Evolutionary conservation across 2,329 filamentous ascomycete species (phyloP), one percentile per base, ranked within the genome.

Genomic region (Cyphellophora attinorum): DNA sequence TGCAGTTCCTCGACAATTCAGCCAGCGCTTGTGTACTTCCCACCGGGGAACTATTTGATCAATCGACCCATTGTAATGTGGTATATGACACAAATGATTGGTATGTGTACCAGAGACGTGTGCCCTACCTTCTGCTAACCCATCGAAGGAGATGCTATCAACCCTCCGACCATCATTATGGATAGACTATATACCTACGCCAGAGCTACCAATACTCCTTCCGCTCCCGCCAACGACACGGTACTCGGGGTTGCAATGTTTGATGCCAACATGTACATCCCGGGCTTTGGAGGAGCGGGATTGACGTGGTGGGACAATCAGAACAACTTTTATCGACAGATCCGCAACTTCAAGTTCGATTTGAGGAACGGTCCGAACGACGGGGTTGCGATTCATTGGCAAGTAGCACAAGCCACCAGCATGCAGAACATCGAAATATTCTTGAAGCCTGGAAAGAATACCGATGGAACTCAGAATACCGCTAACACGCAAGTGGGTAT

Each of bases 11-110:
- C 70, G 34, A 93, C 85, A 6, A 70, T 71, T 13, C 72, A 75
- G 3, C 85, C 85, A 1, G 85, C 82, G 17, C 61, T 93, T 14
- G 74, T 93, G 32, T 93, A 86, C 65, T 89, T 93, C 64, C 85
- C 84, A 31, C 65, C 81, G 11, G 84, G 85, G 39, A 85, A 74
- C 38, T 93, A 91, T 55, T 49, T 78, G 14, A 75, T 93, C 51
- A 80, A 72, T 57, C 67, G 63, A 47, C 81, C 84, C 27, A 74
- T 81, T 41, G 65, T 76, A 34, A 65, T 75, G 47, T 77, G 74
- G 47, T 81, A 79, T 54, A 70, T 72, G 40, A 80, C 76, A 5
- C 68, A 77, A 52, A 55, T 80, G 11, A 64, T 79, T 36, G 74
- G 74, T 27, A 72, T 78, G 40, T 68, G 74, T 86, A 8, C 21